Base-by-base conservation (phyloP, 257 asterid genomes). In the Solanum virginianum region DNA sequence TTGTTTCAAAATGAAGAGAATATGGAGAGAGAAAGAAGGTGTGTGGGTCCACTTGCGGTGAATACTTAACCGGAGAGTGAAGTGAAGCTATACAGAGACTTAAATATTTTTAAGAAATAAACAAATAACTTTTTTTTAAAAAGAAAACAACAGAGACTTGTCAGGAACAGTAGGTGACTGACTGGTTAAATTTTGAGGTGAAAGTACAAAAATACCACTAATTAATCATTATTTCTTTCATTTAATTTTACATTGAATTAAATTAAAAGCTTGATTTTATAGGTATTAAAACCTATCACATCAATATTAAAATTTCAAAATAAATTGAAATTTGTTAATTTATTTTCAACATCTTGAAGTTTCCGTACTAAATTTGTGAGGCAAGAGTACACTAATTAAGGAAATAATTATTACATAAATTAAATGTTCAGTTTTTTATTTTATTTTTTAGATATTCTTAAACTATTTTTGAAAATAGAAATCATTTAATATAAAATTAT, bases 161-260 rank as follows among this genome's bases (percentile, higher is more conserved):
- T 49, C 81, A 43, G 81, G 57, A 47, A 15, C 81, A 74, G 14
- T 22, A 22, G 59, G 22, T 47, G 15, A 49, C 43, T 74, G 14
- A 41, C 77, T 29, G 12, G 39, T 72, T 85, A 68, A 77, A 56
- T 15, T 11, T 12, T 55, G 5, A 12, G 43, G 10, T 4, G 66
- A 71, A 89, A 88, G 68, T 90, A 90, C 91, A 45, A 68, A 84
- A 92, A 60, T 87, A 70, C 88, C 94, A 77, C 32, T 26, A 49
- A 81, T 66, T 1, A 7, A 65, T 17, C 45, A 65, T 15, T 14
- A 13, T 14, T 29, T 29, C n/a, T 15, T 65, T 29, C n/a, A 26
- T 14, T 65, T 24, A 12, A 63, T 26, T 14, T 65, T 2, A 8
- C 41, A 3, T 3, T 13, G n/a, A 20, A 59, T 65, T 29, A 26